Percentiles rank a stretch among this genome's conserved stretches.
phyloP scores from a whole-genome alignment of 805 yeast species.

The Starmerella bombi region DNA sequence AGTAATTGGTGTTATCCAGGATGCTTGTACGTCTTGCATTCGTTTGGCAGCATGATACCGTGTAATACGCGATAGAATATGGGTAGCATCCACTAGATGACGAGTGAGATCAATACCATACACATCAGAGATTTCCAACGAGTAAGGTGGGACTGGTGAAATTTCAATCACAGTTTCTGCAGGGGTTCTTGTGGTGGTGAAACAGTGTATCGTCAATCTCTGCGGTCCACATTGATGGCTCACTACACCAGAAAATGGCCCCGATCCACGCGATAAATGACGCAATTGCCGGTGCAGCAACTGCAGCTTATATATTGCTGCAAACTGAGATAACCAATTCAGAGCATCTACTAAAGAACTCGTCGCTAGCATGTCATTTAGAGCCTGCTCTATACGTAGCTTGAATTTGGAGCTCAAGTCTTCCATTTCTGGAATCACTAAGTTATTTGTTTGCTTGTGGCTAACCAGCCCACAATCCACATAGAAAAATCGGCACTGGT shows the following conservation, averaged over 20 bases:
- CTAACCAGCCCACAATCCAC: slow-evolving; percentile 63
- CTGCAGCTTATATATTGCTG: slow-evolving; percentile 53
- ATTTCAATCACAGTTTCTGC: slow-evolving; percentile 4
- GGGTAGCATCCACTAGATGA: slow-evolving; percentile 5
- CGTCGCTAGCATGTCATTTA: slow-evolving; percentile 39
- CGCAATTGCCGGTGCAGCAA: slow-evolving; percentile 45
- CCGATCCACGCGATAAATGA: slow-evolving; percentile 31
- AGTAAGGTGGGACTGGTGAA: slow-evolving; percentile 5
- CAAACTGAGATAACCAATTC: slow-evolving; percentile 43
- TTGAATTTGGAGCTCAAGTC: slow-evolving; percentile 21
- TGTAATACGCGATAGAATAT: slow-evolving; percentile 11
- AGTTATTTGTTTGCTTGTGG: slow-evolving; percentile 19
- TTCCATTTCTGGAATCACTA: not conserved
- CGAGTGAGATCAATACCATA: not conserved
- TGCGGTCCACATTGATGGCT: slow-evolving; percentile 44
- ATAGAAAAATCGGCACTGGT: slow-evolving; percentile 56
- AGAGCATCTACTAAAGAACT: slow-evolving; percentile 41
- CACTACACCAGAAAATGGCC: slow-evolving; percentile 47
- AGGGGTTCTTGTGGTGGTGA: slow-evolving; percentile 33
- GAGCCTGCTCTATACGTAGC: slow-evolving; percentile 39
- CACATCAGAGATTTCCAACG: not conserved
- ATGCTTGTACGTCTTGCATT: slow-evolving; percentile 6
- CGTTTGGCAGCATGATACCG: slow-evolving; percentile 12
- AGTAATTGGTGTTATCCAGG: slow-evolving; percentile 12
- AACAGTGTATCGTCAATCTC: slow-evolving; percentile 46